Evolutionary conservation across 176 grass and related monocot species (phyloP), one percentile per base, ranked within the genome.

Genomic region (Oryza longistaminata): DNA sequence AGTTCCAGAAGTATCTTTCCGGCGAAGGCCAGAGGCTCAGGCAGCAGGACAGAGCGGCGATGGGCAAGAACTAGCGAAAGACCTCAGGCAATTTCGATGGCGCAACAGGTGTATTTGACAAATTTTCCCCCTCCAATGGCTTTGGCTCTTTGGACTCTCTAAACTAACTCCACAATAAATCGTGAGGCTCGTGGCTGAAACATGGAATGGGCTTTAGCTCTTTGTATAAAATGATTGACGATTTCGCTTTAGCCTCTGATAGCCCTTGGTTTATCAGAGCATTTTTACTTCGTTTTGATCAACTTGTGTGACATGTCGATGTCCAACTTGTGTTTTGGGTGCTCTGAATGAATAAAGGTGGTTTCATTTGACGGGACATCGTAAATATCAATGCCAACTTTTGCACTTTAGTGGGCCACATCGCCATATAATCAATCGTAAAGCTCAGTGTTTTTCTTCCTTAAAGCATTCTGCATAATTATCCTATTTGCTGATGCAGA

Each of bases 21-120:
- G 74, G 83, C 0, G 92, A 91, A 76, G 92, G 92, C 0, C 86
- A 91, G 75, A 94, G 66, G 50, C 83, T 91, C 13, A 85, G 86
- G 80, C 86, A 91, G 43, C 75, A 94, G 79, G 89, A 94, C 78
- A 82, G 83, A 49, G 79, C 79, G 6, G 65, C 78, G 0, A 87
- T 91, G 55, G 75, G 66, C 55, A 81, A 83, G 42, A 74, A 86
- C 68, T 79, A 87, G 37, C 33, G 35, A 62, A 50, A 67, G 60
- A 22, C 8, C 11, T 8, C 16, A 5, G 9, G 5, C 40, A 43
- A n/a, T 53, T 17, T 66, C 45, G 11, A 27, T 0, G 3, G 9
- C 7, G 7, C 68, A 64, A 29, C 75, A 69, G 70, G 27, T 85
- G 15, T 62, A 61, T 61, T 80, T 5, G 3, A 64, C 49, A 31